Evolutionary conservation across 306 rosid species (phyloP), one percentile per base, ranked within the genome.

Genomic region (Sechiopsis laciniata): DNA sequence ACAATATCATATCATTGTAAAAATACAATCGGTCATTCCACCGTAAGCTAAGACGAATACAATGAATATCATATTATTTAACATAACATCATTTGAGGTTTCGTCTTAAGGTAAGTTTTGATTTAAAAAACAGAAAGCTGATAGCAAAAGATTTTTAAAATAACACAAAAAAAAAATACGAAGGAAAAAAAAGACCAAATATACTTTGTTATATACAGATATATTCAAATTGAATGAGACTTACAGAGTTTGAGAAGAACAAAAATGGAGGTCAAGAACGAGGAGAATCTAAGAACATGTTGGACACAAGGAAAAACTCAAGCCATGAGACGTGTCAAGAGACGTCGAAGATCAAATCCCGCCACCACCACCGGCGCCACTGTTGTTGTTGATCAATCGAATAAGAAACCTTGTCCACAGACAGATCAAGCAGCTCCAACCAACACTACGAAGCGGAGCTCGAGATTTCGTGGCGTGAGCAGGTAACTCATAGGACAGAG

Each of bases 381-480:
- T 40, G 71, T 79, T 26, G 58, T 42, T 9, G 48, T 21, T 16
- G 3, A 76, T 56, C 83, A 73, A 40, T 70, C 71, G 24, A 77
- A 68, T 26, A 80, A 53, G 74, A 60, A 9, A 69, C 80, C 76
- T 12, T 8, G 12, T 26, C 20, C 1, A 29, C 60, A 73, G 52
- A 73, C 22, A 50, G 82, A 81, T 77, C 95, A 76, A 73, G 72
- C 82, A 73, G 74, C 82, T 54, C 84, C 83, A 16, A 66, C 83
- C 58, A 84, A 79, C 78, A 85, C 91, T 15, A 88, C 77, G 37
- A 90, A 90, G 83, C 88, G 96, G 79, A 93, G 96, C 46, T 93
- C 96, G 10, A 90, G 80, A 72, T 92, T 84, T 69, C 84, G 96
- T 0, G 95, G 98, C 40, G 97, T 90, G 67, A 93, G 98, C 86